Evolutionary conservation across 345 rosid species (phyloP), one percentile per base, ranked within the genome.

Genomic region (Populus nigra): DNA sequence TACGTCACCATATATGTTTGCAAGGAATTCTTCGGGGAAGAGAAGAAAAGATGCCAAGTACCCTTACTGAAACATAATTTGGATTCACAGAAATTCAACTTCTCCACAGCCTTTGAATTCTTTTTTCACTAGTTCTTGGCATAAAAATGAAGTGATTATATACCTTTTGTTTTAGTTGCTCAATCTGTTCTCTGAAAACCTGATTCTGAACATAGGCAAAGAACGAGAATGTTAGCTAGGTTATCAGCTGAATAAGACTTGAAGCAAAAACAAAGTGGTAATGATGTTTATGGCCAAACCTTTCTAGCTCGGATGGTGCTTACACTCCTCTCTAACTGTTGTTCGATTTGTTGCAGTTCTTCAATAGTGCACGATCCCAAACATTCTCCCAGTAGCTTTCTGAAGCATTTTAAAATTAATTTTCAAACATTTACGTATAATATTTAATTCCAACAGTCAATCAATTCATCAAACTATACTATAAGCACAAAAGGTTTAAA

Each of bases 131-230:
- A 49, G 16, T 49, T 71, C 73, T 49, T 49, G 36, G 36, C 38
- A 71, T 29, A 47, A 47, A 71, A 71, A 4, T 4, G 57, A 25
- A 20, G 22, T 17, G 1, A n/a, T n/a, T 7, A 66, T 0, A 77
- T 85, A 94, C 98, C 95, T 89, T 90, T 80, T 86, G 91, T 82
- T 82, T 86, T 69, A 93, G 88, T 79, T 79, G 82, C 84, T 80
- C 90, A 69, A 93, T 88, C 80, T 88, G 89, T 72, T 90, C 97
- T 84, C 83, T 89, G 87, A 82, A 91, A 76, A 89, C 89, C 81
- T 91, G 90, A 75, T 85, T 86, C 98, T 94, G 90, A 20, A 76
- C 8, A 74, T 12, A 75, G 55, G 45, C 7, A 20, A 29, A 72
- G 75, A 31, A 20, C 9, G 12, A n/a, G 29, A 25, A 59, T 4